Base-by-base conservation (phyloP, 306 rosid species). In the Hippophae gyantsensis region DNA sequence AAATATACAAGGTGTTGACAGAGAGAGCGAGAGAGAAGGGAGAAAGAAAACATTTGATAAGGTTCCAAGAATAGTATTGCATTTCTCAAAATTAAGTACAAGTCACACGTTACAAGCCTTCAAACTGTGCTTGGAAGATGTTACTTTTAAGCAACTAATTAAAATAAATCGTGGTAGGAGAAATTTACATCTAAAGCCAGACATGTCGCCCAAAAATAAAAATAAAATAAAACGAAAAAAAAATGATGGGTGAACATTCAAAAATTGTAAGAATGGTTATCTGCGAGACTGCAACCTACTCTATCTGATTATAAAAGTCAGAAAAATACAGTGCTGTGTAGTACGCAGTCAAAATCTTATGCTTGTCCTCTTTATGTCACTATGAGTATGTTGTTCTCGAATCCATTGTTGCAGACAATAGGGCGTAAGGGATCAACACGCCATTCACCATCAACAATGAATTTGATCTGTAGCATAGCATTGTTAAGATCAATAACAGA, bases 371-470 rank as follows among this genome's bases (percentile, higher is more conserved):
- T 61, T 78, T 75, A 80, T 11, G 76, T 69, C 66, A 93, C 13
- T 3, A 80, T 53, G 18, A 93, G 85, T 38, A 86, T 62, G 71
- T 93, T 93, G 57, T 93, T 93, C 71, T 82, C 70, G 14, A 67
- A 50, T 38, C 97, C 95, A 12, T 59, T 72, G 73, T 58, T 72
- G 41, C 13, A 43, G 58, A 89, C 89, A 46, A 79, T 52, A 3
- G 95, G 89, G 61, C 95, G 94, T 18, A 89, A 67, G 0, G 90
- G 99, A 74, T 89, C 95, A 48, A 82, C 42, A 81, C 70, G 80
- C 99, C 99, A 93, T 71, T 84, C 75, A 11, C 97, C 97, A 52
- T 93, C 99, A 58, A 89, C 99, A 45, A 93, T 76, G 85, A 93
- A 93, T 63, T 93, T 93, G 48, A 89, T 86, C 97, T 93, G 89